Base-by-base conservation (phyloP, 331 rosid genomes). In the Rosa hybrid region DNA sequence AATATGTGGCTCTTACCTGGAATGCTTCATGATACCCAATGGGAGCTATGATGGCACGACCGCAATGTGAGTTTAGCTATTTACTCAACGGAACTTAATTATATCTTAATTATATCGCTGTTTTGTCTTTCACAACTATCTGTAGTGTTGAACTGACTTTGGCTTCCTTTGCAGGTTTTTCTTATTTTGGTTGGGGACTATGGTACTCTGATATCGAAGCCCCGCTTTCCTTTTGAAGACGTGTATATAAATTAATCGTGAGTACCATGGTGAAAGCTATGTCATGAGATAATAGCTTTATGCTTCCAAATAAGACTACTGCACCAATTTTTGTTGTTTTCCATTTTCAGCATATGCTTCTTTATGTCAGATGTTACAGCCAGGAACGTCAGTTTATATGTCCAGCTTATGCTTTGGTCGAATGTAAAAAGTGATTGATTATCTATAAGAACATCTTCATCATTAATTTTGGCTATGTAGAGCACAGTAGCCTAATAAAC, bases 1-100 rank as follows among this genome's bases (percentile, higher is more conserved):
- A 80, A 56, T 74, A 67, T 82, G 94, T 80, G 86, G 83, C 81
- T 81, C 81, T 84, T 77, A 30, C 92, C 81, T 71, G 69, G 94
- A 84, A 81, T 77, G 57, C 85, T 46, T 78, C 83, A 78, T 75
- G 67, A 82, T 81, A 77, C 81, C 20, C 62, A 54, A 84, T 57
- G 12, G 68, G 81, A 82, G 85, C 84, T 72, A 54, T 51, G 80
- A 44, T 81, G 78, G 82, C 77, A 79, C 12, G 71, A 79, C 74
- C 81, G 77, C 71, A 85, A 23, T 78, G 94, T 91, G 83, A 88
- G 97, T 90, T 76, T 54, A 10, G 21, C 8, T 67, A 23, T 12
- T 18, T 27, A 0, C 20, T 1, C 21, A 20, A 46, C 60, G 54
- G 3, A 25, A 12, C 68, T 34, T 23, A 3, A 1, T 68, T 6